Conservation (phyloP, 2,329 filamentous ascomycete genomes). For the Annulohypoxylon truncatum region DNA sequence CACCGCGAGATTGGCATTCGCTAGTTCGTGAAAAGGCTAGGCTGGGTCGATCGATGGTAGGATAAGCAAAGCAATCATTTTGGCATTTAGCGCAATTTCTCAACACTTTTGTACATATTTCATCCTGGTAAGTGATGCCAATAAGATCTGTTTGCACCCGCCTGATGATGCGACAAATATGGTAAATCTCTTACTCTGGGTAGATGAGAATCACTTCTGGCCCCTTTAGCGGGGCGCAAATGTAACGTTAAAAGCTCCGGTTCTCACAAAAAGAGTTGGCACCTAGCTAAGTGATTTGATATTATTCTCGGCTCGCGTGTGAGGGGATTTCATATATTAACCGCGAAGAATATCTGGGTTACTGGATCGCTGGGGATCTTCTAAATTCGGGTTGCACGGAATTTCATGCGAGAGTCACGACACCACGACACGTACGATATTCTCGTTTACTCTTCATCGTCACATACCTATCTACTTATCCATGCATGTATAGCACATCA, state of each 20-base stretch:
- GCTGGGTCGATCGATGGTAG: neutral
- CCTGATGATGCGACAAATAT: neutral
- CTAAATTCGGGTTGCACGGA: conserved; percentile 23
- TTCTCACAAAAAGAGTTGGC: conserved; percentile 32
- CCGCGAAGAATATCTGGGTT: conserved; percentile 33
- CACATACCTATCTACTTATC: neutral
- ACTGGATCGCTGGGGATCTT: conserved; percentile 22
- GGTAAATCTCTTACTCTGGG: neutral
- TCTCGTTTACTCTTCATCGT: conserved; percentile 22
- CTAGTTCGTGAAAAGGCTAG: neutral
- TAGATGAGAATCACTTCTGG: conserved; percentile 23
- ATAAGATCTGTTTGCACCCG: neutral
- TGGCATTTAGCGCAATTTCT: neutral
- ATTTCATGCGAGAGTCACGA: neutral
- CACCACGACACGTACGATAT: conserved; percentile 12
- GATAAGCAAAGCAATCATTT: neutral
- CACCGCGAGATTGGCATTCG: neutral
- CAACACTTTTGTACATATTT: neutral
- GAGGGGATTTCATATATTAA: conserved; percentile 36
- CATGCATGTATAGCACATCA: conserved; percentile 26
- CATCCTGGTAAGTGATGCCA: neutral
- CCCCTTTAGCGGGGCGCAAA: conserved; percentile 41
- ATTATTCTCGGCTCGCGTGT: conserved; percentile 26
- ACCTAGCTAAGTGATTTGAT: conserved; percentile 14
- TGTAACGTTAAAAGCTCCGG: conserved; percentile 38